Evolutionary conservation across 768 basidiomycete species (phyloP).

Genomic region (Hysterangium stoloniferum): DNA sequence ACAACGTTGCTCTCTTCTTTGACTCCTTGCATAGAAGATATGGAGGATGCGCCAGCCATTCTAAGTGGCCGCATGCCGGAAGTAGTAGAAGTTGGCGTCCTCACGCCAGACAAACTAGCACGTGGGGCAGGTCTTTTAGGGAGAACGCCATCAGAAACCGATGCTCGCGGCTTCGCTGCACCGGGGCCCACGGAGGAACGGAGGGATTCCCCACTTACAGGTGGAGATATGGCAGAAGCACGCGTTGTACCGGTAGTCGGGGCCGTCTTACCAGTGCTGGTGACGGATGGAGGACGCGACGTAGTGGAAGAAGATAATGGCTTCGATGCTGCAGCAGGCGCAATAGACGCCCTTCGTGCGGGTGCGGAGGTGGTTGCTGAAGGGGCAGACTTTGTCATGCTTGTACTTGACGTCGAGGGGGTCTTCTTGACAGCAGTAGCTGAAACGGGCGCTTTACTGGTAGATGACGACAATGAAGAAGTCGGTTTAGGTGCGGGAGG

Average conservation of each 20-base stretch:
- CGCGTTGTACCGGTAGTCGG: slow-evolving; percentile 37
- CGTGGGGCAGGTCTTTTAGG: slow-evolving; percentile 38
- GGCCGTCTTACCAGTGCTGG: slow-evolving; percentile 15
- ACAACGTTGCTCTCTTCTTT: slow-evolving; percentile 52
- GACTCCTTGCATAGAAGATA: slow-evolving; percentile 68
- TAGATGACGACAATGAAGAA: slow-evolving; percentile 16
- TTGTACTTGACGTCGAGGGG: slow-evolving; percentile 5
- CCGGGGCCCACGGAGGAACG: slow-evolving; percentile 31
- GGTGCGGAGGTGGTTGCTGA: slow-evolving; percentile 19
- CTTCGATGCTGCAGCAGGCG: slow-evolving; percentile 17
- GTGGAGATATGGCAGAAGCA: slow-evolving; percentile 49
- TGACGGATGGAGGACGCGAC: slow-evolving; percentile 29
- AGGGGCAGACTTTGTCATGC: slow-evolving; percentile 16
- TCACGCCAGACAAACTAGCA: slow-evolving; percentile 28
- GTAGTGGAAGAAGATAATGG: slow-evolving; percentile 21
- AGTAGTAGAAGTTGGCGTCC: slow-evolving; percentile 23
- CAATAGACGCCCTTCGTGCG: slow-evolving; percentile 1
- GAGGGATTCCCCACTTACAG: slow-evolving; percentile 40
- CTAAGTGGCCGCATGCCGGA: slow-evolving; percentile 28
- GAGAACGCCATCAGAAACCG: slow-evolving; percentile 54
- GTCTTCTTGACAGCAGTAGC: slow-evolving; percentile 7
- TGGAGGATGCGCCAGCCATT: slow-evolving; percentile 46
- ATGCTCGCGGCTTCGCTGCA: slow-evolving; percentile 51
- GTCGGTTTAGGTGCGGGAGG: slow-evolving; percentile 31
- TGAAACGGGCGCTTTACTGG: slow-evolving; percentile 13